Evolutionary conservation across 257 asterid species (phyloP), one percentile per base, ranked within the genome.

Genomic region (Striga asiatica): DNA sequence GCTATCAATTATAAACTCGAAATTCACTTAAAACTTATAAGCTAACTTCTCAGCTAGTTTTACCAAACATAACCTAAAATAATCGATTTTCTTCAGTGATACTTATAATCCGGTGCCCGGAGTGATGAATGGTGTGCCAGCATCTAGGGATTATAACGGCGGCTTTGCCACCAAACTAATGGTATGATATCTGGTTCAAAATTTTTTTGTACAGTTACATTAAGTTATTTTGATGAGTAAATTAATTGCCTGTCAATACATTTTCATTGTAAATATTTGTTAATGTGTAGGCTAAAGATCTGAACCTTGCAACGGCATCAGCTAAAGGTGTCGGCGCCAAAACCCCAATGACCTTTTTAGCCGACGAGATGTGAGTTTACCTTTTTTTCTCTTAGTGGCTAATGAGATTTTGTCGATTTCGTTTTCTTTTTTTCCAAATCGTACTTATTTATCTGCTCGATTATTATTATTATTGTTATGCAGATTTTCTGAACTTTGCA

Each of bases 71-170:
- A 41, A 41, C 6, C 5, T 3, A 41, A 2, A 13, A 13, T 12
- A 18, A 20, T 34, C 21, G 20, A 6, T 54, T n/a, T 1, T 24
- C 57, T 62, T 41, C 80, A 87, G 97, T 22, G 97, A 91, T 60
- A 62, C 93, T 14, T 87, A 91, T 63, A 91, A 91, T 74, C 98
- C 98, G 12, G 98, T 91, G 64, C 98, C 98, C 38, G 98, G 98
- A 21, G 93, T 91, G 76, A 87, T 91, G 95, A 81, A 81, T 41
- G 97, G 88, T 48, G 95, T 82, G 56, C 97, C 97, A 1, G 77
- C 98, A 70, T 87, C 98, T 1, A 84, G 93, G 72, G 68, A 80
- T 64, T 91, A 87, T 51, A 76, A 69, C 16, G 97, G 97, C 32
- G 98, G 98, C 31, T 91, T 91, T 67, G 79, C 94, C 20, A 74